Conservation (phyloP, 148 eudicot genomes). For the Chenopodium quinoa region DNA sequence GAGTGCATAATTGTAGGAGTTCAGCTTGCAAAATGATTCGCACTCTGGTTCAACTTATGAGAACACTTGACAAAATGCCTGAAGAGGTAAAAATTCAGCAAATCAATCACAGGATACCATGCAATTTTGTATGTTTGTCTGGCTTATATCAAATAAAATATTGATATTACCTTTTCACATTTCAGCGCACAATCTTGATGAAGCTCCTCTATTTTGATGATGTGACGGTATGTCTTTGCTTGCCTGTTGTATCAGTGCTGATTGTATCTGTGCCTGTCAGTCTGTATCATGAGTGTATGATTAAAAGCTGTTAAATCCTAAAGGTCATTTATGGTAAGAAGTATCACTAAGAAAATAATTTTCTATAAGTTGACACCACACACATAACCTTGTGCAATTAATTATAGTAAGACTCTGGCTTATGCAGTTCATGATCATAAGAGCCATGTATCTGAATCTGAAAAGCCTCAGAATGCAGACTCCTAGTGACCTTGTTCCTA, state of each 20-base stretch:
- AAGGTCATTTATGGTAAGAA: constrained; percentile 1
- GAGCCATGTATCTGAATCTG: not conserved
- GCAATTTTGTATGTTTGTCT: not conserved
- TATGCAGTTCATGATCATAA: not conserved
- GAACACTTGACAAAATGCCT: constrained; percentile 95
- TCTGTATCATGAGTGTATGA: not conserved
- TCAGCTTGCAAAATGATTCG: constrained; percentile 98
- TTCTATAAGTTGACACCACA: not conserved
- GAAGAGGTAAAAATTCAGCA: constrained; percentile 57
- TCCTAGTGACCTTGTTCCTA: not conserved
- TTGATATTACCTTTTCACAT: constrained; percentile 22
- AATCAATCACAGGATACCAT: not conserved
- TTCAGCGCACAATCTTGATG: constrained; percentile 94
- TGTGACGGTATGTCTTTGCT: constrained; percentile 62
- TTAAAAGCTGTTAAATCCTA: not conserved
- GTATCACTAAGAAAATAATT: not conserved
- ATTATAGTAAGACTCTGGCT: not conserved
- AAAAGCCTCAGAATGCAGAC: not conserved
- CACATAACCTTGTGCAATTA: too few relatives aligned
- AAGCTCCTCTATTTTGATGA: constrained; percentile 90
- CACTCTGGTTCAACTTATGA: constrained; percentile 86
- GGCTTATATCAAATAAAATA: not conserved
- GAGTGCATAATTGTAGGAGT: constrained; percentile 52
- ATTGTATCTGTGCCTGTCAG: not conserved
- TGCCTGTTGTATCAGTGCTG: not conserved